These are phyloP conservation scores for Cercophora sp. DNA, from an alignment of 495 filamentous ascomycete genomes.

Conservation along the genomic window DNA sequence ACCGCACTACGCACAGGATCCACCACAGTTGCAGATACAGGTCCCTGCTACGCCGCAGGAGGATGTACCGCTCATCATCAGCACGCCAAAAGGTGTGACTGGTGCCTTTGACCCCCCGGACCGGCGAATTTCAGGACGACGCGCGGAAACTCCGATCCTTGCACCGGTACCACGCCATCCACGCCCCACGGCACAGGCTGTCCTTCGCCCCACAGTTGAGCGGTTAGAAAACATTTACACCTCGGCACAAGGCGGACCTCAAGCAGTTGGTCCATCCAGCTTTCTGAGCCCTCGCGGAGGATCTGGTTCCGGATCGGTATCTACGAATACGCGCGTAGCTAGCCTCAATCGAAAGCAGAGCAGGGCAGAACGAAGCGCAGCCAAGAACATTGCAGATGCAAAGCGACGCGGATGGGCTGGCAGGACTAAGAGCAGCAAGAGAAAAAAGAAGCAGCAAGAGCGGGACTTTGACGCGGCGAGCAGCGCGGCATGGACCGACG, in stretches of 20 bases:
- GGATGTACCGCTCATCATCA: slow-evolving; percentile 47
- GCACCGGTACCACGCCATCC: slow-evolving; percentile 43
- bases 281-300: slow-evolving; percentile 40
- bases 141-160: slow-evolving; percentile 35
- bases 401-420: slow-evolving; percentile 51
- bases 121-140: slow-evolving; percentile 21
- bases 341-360: slow-evolving; percentile 43
- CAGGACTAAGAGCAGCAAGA: slow-evolving; percentile 29
- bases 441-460: slow-evolving; percentile 29
- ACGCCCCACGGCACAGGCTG: slow-evolving; percentile 30
- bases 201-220: slow-evolving; percentile 45
- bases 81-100: slow-evolving; percentile 42
- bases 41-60: slow-evolving; percentile 16
- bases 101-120: slow-evolving; percentile 40
- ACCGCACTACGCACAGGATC: slow-evolving; percentile 19
- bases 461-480: slow-evolving; percentile 33
- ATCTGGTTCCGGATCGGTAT: slow-evolving; percentile 24
- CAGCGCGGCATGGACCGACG: slow-evolving; percentile 48
- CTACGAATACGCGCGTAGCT: slow-evolving; percentile 27
- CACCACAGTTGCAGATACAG: slow-evolving; percentile 13
- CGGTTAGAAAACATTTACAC: slow-evolving; percentile 84
- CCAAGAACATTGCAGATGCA: slow-evolving; percentile 53
- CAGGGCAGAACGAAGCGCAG: slow-evolving; percentile 49
- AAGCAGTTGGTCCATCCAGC: slow-evolving; percentile 27
- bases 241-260: slow-evolving; percentile 41